Evolutionary conservation across 1,139 yeast genomes (phyloP).

Genomic region (Candida frijolesensis): DNA sequence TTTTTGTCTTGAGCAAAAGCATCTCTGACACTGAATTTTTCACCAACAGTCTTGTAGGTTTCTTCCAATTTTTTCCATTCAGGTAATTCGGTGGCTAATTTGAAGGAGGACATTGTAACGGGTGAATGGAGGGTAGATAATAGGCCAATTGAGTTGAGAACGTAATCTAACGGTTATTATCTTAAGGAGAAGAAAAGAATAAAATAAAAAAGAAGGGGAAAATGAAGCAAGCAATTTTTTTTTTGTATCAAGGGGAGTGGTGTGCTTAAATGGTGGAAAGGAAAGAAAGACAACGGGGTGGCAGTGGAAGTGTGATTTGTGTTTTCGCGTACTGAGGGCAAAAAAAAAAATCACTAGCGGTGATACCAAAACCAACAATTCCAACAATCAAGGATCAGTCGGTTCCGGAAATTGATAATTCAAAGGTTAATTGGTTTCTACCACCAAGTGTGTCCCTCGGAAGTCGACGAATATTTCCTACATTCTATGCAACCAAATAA

Average conservation of each 20-base stretch:
- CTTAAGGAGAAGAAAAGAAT: constrained; percentile 6
- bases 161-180: background rate
- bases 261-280: background rate
- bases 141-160: constrained; percentile 9
- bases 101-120: constrained; percentile 43
- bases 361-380: background rate
- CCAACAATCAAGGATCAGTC: background rate
- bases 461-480: background rate
- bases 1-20: constrained; percentile 74
- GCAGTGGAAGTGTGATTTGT: background rate
- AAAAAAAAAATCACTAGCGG: background rate
- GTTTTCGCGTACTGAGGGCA: background rate
- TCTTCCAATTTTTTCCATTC: constrained; percentile 82
- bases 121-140: background rate
- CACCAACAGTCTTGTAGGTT: constrained; percentile 67
- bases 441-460: background rate
- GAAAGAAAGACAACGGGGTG: background rate
- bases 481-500: no score
- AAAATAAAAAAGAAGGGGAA: background rate
- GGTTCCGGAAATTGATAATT: background rate
- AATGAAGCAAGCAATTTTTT: background rate
- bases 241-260: background rate
- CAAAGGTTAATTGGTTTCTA: background rate
- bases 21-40: constrained; percentile 69
- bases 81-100: constrained; percentile 73